Evolutionary conservation across 257 asterid species (phyloP).

Genomic region (Fraxinus anomala): DNA sequence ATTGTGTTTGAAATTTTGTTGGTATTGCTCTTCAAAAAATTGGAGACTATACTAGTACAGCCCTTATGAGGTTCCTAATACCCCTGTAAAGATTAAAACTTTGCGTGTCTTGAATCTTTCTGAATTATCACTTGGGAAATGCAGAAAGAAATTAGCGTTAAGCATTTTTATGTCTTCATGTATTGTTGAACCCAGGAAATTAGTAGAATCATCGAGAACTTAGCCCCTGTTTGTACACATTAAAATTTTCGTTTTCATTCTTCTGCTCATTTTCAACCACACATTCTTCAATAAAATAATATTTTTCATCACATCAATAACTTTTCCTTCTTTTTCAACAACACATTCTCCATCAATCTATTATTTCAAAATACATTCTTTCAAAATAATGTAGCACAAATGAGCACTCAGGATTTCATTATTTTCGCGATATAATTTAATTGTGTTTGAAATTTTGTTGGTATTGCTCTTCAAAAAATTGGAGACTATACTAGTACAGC

Average conservation of each 20-base stretch:
- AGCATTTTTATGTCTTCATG: neutral
- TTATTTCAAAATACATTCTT: too few species aligned
- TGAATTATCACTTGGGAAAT: neutral
- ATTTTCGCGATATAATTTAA: constrained; percentile 25
- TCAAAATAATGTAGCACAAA: too few species aligned
- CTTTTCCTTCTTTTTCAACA: too few species aligned
- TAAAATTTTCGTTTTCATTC: too few species aligned
- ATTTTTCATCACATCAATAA: too few species aligned
- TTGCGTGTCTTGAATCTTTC: constrained; percentile 11
- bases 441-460: constrained; percentile 8
- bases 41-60: neutral
- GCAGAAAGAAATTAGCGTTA: constrained; percentile 1
- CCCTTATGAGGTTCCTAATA: neutral
- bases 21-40: constrained; percentile 1
- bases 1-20: constrained; percentile 6
- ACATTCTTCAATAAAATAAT: too few species aligned
- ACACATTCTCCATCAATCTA: too few species aligned
- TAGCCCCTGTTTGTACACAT: too few species aligned
- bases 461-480: constrained; percentile 1
- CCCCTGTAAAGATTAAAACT: neutral
- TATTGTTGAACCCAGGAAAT: too few species aligned
- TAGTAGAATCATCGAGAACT: too few species aligned
- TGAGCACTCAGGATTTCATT: constrained; percentile 1
- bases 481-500: neutral
- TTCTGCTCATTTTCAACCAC: too few species aligned